Percentiles rank a stretch among this genome's conserved stretches.
Evolutionary conservation across 140 eudicot genomes (phyloP).

Genomic region (Bidens hawaiensis): DNA sequence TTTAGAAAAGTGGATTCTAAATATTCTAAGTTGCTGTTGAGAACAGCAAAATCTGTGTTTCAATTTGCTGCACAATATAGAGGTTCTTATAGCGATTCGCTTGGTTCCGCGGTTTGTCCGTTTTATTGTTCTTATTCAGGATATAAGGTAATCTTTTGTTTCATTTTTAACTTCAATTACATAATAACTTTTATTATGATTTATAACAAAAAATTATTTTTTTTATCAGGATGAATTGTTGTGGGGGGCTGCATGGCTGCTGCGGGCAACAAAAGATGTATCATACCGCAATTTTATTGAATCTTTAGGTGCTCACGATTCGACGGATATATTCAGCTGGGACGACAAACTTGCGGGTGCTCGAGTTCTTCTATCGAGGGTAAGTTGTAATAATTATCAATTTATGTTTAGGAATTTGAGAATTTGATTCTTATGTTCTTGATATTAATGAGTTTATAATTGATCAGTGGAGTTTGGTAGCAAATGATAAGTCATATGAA

Average conservation of each 20-base stretch:
- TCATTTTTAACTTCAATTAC: not conserved
- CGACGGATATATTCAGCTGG: conserved; percentile 82
- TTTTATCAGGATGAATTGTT: conserved; percentile 65
- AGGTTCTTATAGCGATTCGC: conserved; percentile 90
- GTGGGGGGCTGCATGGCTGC: conserved; percentile 97
- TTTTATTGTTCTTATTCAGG: conserved; percentile 96
- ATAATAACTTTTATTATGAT: not conserved
- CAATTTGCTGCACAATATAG: conserved; percentile 63
- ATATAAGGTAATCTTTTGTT: conserved; percentile 39
- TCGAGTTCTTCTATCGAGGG: conserved; percentile 80
- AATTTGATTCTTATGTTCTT: not conserved
- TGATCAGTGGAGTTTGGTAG: conserved; percentile 50
- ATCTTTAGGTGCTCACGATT: conserved; percentile 64
- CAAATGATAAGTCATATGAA: conserved; percentile 45
- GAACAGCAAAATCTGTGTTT: conserved; percentile 62
- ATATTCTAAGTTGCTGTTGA: conserved; percentile 51
- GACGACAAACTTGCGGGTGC: conserved; percentile 93
- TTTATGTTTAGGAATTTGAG: not conserved
- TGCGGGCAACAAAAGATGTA: conserved; percentile 63
- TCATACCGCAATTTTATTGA: conserved; percentile 49
- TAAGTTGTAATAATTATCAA: conserved; percentile 11
- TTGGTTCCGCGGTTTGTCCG: conserved; percentile 81
- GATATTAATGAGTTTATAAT: not conserved
- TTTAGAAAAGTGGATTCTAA: conserved; percentile 42
- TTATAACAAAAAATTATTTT: not conserved